These are phyloP conservation scores for Eucalyptus lansdowneana DNA, from an alignment of 345 rosid genomes.

Conservation along the genomic window DNA sequence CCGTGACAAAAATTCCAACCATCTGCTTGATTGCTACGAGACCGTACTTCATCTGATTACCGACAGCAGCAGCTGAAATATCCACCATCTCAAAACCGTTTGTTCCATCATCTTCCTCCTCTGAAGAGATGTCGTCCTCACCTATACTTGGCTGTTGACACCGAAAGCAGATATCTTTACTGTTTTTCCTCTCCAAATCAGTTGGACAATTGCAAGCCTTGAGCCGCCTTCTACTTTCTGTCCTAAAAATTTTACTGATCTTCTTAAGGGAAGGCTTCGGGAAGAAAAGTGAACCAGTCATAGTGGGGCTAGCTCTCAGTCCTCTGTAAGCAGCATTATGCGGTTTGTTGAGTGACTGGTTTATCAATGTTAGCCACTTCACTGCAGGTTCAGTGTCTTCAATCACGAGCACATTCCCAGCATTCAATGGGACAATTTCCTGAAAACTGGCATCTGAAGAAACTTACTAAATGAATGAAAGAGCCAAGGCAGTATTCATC, in stretches of 20 bases:
- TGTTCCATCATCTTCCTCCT: constrained; percentile 52
- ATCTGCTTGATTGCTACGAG: constrained; percentile 83
- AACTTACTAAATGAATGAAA: neutral
- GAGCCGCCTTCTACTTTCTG: constrained; percentile 56
- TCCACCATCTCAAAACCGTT: constrained; percentile 15
- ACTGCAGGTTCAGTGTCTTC: constrained; percentile 96
- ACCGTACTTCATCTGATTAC: constrained; percentile 49
- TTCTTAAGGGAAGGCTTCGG: constrained; percentile 75
- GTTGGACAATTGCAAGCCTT: constrained; percentile 71
- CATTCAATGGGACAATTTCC: constrained; percentile 96
- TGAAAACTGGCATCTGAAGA: constrained; percentile 47
- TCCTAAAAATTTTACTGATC: constrained; percentile 70
- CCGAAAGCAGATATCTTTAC: constrained; percentile 60
- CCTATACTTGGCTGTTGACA: constrained; percentile 41
- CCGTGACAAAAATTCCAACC: constrained; percentile 55
- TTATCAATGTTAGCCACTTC: constrained; percentile 70
- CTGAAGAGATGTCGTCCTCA: constrained; percentile 47
- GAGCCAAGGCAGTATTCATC: neutral
- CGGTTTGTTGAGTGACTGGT: constrained; percentile 65
- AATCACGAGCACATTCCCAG: constrained; percentile 86
- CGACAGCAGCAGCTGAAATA: neutral
- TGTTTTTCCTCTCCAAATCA: constrained; percentile 39
- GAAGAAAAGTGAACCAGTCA: constrained; percentile 52
- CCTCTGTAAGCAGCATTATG: constrained; percentile 5
- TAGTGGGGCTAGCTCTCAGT: constrained; percentile 10